A percentile compares a stretch with the other conserved stretches of the same genome.
Conservation (phyloP, 2,329 filamentous ascomycete species). For the Penicillium italicum region DNA sequence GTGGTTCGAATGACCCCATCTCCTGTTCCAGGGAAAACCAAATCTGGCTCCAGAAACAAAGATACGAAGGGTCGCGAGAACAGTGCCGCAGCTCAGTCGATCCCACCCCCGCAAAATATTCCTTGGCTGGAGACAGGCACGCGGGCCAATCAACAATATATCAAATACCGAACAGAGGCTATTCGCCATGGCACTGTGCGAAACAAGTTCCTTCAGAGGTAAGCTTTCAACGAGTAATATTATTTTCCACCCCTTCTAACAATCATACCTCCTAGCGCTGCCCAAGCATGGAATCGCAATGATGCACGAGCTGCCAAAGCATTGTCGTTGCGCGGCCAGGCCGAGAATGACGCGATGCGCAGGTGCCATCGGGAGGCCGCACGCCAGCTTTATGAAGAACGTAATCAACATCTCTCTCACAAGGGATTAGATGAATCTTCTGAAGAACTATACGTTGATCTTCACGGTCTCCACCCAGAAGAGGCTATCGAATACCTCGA, state of each 20-base stretch:
- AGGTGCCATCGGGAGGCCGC: conserved; percentile 95
- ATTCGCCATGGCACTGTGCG: conserved; percentile 95
- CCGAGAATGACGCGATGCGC: conserved; percentile 95
- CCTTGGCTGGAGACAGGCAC: conserved; percentile 96
- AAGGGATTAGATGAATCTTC: conserved; percentile 43
- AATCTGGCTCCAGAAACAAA: conserved; percentile 57
- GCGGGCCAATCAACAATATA: conserved; percentile 84
- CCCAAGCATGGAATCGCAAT: conserved; percentile 97
- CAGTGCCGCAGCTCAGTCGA: conserved; percentile 75
- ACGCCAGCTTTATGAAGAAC: conserved; percentile 85
- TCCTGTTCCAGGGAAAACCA: conserved; percentile 59
- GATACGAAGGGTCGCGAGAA: conserved; percentile 68
- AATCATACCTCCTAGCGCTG: conserved; percentile 59
- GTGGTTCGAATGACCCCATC: conserved; percentile 94
- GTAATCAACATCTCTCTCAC: conserved; percentile 65
- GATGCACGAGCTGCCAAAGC: conserved; percentile 95
- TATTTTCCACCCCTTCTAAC: background rate
- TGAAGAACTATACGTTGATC: conserved; percentile 85
- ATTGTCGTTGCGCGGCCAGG: conserved; percentile 87
- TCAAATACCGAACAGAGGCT: conserved; percentile 91
- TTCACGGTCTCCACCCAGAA: conserved; percentile 97
- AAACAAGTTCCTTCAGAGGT: conserved; percentile 97
- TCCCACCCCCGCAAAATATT: conserved; percentile 83
- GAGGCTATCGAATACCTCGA: conserved; percentile 94
- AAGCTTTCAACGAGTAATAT: conserved; percentile 22